phyloP scores from a whole-genome alignment of 1,284 basidiomycete species.

The Cutaneotrichosporon dermatis region DNA sequence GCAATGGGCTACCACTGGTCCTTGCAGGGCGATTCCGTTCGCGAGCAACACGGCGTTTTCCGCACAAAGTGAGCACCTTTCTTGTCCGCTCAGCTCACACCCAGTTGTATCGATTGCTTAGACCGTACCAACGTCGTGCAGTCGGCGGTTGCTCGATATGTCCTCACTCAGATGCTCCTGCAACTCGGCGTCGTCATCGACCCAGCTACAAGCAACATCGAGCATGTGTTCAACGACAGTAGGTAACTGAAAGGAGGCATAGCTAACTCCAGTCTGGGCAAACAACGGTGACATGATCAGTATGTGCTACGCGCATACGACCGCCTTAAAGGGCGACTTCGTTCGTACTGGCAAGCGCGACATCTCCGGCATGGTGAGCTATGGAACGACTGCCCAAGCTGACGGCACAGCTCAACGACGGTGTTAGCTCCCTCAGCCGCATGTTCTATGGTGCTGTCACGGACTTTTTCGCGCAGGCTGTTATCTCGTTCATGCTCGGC shows the following conservation, averaged over 20 bases:
- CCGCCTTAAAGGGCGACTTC: slow-evolving; percentile 85
- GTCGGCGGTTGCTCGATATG: slow-evolving; percentile 82
- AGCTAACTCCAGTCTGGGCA: slow-evolving; percentile 69
- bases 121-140: slow-evolving; percentile 87
- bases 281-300: slow-evolving; percentile 47
- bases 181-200: slow-evolving; percentile 57
- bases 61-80: slow-evolving; percentile 51
- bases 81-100: slow-evolving; percentile 20
- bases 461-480: slow-evolving; percentile 94
- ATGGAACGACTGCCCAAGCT: neutral
- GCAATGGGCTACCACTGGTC: slow-evolving; percentile 85
- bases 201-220: slow-evolving; percentile 54
- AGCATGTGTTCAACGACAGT: slow-evolving; percentile 83
- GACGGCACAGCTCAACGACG: slow-evolving; percentile 58
- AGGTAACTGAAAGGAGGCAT: slow-evolving; percentile 24
- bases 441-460: slow-evolving; percentile 58
- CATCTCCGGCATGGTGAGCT: slow-evolving; percentile 72
- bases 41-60: slow-evolving; percentile 77
- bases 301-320: slow-evolving; percentile 56
- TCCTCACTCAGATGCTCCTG: slow-evolving; percentile 73
- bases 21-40: slow-evolving; percentile 64
- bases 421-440: slow-evolving; percentile 83
- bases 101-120: slow-evolving; percentile 87
- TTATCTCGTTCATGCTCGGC: slow-evolving; percentile 83
- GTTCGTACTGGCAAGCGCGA: slow-evolving; percentile 94